These are phyloP conservation scores for Cryptococcus neoformans DNA, from an alignment of 1,284 basidiomycete genomes.

Conservation along the genomic window DNA sequence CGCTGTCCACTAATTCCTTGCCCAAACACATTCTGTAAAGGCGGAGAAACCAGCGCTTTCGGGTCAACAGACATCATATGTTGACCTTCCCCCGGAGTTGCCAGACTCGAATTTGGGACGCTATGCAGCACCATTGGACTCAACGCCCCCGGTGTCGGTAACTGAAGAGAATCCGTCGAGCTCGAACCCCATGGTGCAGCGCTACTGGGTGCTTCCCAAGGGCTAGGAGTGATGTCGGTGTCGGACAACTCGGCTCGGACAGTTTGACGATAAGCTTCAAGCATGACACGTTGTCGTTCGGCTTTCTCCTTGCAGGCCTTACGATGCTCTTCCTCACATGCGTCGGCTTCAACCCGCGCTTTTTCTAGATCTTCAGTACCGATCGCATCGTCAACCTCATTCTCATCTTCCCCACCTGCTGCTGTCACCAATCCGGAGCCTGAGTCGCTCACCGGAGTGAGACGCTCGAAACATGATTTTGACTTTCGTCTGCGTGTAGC, in stretches of 20 bases:
- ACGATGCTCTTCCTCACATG: conserved; percentile 31
- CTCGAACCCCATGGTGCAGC: conserved; percentile 7
- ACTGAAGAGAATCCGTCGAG: conserved; percentile 21
- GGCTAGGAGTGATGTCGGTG: conserved; percentile 6
- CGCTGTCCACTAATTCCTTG: not conserved
- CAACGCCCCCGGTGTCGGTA: conserved; percentile 20
- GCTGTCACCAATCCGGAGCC: not conserved
- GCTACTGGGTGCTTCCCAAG: conserved; percentile 18
- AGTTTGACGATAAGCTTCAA: conserved; percentile 34
- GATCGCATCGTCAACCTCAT: conserved; percentile 29
- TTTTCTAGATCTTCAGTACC: conserved; percentile 40
- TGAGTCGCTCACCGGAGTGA: conserved; percentile 11
- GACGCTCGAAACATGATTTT: conserved; percentile 1
- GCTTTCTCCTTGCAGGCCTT: conserved; percentile 29
- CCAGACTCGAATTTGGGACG: conserved; percentile 16
- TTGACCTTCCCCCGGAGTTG: conserved; percentile 3
- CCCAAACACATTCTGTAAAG: conserved; percentile 9
- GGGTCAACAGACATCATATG: conserved; percentile 17
- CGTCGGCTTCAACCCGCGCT: conserved; percentile 37
- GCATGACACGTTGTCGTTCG: conserved; percentile 27
- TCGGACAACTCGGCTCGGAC: conserved; percentile 7
- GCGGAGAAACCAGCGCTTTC: conserved; percentile 21
- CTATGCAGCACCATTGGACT: conserved; percentile 33
- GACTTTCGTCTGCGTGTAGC: conserved; percentile 8
- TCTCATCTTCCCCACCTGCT: not conserved